These are phyloP conservation scores for Diaporthe citrichinensis DNA, from an alignment of 2,329 filamentous ascomycete species.

Conservation along the genomic window DNA sequence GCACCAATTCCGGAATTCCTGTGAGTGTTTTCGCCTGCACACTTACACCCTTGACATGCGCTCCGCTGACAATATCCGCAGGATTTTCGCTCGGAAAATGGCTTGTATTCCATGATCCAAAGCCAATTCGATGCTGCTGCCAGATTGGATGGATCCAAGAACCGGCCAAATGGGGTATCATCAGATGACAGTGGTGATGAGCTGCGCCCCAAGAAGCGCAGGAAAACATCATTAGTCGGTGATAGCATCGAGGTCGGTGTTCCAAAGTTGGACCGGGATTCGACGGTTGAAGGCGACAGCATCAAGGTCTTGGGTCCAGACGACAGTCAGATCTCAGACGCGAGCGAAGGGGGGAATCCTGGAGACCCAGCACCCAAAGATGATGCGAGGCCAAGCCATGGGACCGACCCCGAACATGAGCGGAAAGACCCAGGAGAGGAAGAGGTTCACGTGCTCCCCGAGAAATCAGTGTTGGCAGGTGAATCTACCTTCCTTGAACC, in stretches of 20 bases:
- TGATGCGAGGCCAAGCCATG: not conserved
- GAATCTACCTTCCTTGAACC: not conserved
- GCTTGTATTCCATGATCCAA: slow-evolving; percentile 80
- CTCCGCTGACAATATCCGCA: slow-evolving; percentile 50
- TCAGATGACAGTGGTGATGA: slow-evolving; percentile 46
- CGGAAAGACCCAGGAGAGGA: slow-evolving; percentile 18
- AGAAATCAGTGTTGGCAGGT: slow-evolving; percentile 33
- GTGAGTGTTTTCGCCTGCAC: slow-evolving; percentile 59
- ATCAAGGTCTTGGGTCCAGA: not conserved
- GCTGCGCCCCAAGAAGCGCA: slow-evolving; percentile 47
- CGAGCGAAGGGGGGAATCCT: not conserved
- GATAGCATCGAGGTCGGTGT: slow-evolving; percentile 40
- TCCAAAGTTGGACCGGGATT: not conserved
- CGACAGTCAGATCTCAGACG: not conserved
- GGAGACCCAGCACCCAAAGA: not conserved
- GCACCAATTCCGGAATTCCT: slow-evolving; percentile 82
- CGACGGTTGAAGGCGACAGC: slow-evolving; percentile 11
- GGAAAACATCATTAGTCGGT: slow-evolving; percentile 35
- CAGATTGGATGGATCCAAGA: slow-evolving; percentile 48
- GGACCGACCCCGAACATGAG: not conserved
- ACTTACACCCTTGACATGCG: not conserved
- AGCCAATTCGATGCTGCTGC: slow-evolving; percentile 72
- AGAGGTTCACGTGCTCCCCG: slow-evolving; percentile 31
- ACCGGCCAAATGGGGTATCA: slow-evolving; percentile 51
- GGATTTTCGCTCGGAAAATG: slow-evolving; percentile 82